Evolutionary conservation across 2,329 filamentous ascomycete species (phyloP).

Genomic region (Alternaria arbusti): DNA sequence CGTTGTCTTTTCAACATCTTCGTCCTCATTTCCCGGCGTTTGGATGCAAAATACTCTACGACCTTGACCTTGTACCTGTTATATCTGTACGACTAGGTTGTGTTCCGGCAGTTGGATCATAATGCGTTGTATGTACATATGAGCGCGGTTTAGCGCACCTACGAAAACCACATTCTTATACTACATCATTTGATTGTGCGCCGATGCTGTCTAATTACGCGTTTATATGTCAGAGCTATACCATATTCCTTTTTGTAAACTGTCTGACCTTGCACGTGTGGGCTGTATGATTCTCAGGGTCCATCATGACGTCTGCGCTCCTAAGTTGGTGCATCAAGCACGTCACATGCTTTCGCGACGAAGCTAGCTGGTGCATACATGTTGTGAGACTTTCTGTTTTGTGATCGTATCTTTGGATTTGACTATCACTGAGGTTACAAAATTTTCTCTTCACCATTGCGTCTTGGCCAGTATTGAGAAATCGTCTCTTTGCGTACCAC

Average conservation of each 20-base stretch:
- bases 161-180: neutral
- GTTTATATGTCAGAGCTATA: neutral
- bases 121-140: conserved; percentile 8
- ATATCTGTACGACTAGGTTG: conserved; percentile 23
- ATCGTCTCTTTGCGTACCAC: neutral
- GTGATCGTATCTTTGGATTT: neutral
- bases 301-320: conserved; percentile 31
- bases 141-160: neutral
- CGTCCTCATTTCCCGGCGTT: conserved; percentile 25
- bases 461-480: neutral
- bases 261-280: neutral
- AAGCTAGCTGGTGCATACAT: neutral
- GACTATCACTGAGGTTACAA: neutral
- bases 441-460: neutral
- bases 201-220: neutral
- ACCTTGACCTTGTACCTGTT: conserved; percentile 4
- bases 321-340: neutral
- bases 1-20: neutral
- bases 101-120: neutral
- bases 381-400: neutral
- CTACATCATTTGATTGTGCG: neutral
- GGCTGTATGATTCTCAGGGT: conserved; percentile 14
- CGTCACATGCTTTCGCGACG: conserved; percentile 10
- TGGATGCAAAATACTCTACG: conserved; percentile 7
- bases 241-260: neutral